Evolutionary conservation across 768 basidiomycete species (phyloP), one percentile per base, ranked within the genome.

Genomic region (Kwoniella dendrophila): DNA sequence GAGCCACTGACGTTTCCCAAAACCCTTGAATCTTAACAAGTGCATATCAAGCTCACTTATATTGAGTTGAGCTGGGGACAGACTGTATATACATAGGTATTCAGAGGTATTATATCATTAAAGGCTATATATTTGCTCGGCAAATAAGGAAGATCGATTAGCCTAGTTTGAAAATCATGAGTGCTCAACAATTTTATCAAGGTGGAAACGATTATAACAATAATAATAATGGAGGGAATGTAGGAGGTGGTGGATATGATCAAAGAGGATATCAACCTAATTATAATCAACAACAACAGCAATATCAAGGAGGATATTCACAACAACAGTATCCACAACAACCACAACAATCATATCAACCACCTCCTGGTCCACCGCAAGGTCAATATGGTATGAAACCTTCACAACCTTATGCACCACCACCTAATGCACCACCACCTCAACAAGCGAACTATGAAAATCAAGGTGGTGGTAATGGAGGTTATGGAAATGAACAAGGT

Each of bases 371-470:
- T 12, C 27, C 60, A 44, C 24, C 55, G 1, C 18, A 55, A 45
- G 36, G 30, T 6, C 30, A 59, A 57, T 69, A 72, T 41, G 58
- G 56, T 32, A 74, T 74, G 68, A 71, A 69, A 24, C 66, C 73
- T 14, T 74, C 75, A 38, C 67, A 71, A 45, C 75, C 70, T 10
- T 76, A 76, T 43, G 72, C 70, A 34, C 63, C 63, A 29, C 54
- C 54, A 20, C 51, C 16, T 38, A 20, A 43, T 26, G 22, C 16
- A 12, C 18, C 22, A n/a, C 47, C n/a, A 4, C 51, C 49, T 0
- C 56, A 61, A 24, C 45, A 63, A 33, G 30, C 52, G 20, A 30
- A 45, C 33, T 29, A 24, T n/a, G 24, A 49, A 24, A 20, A 22
- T n/a, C n/a, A n/a, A n/a, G n/a, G n/a, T n/a, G n/a, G n/a, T n/a